Evolutionary conservation across 139 green algal genomes (phyloP).

Genomic region (Desmodesmus armatus): DNA sequence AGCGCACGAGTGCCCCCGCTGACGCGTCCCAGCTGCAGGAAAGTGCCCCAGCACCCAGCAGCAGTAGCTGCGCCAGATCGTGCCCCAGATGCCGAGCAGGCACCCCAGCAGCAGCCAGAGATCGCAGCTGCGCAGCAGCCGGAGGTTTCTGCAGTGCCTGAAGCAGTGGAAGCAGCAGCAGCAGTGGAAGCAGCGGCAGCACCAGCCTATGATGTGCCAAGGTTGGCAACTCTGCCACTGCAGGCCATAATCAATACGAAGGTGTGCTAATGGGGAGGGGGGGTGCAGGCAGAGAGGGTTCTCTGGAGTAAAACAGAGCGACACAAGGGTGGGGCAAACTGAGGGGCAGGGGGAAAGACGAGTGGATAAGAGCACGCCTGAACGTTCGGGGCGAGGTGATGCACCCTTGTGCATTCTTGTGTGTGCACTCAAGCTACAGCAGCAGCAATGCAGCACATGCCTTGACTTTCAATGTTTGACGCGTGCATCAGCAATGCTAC

Average conservation of each 20-base stretch:
- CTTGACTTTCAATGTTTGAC: not conserved
- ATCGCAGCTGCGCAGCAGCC: too few relatives aligned
- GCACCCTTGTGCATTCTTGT: not conserved
- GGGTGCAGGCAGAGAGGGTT: not conserved
- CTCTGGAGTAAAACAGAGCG: not conserved
- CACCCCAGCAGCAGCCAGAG: not conserved
- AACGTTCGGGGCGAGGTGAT: too few relatives aligned
- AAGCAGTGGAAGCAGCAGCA: slow-evolving; percentile 1
- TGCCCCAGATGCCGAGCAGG: not conserved
- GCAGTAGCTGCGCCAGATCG: not conserved
- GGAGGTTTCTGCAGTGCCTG: too few relatives aligned
- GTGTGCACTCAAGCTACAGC: not conserved
- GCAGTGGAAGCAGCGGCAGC: not conserved
- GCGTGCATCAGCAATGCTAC: too few relatives aligned
- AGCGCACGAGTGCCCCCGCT: too few relatives aligned
- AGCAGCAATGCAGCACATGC: not conserved
- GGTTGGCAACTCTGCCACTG: slow-evolving; percentile 31
- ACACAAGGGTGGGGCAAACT: too few relatives aligned
- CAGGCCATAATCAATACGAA: slow-evolving; percentile 50
- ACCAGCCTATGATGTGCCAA: not conserved
- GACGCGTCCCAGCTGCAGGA: too few relatives aligned
- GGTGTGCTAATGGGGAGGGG: not conserved
- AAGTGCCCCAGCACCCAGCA: not conserved
- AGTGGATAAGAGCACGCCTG: too few relatives aligned
- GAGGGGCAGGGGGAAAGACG: too few relatives aligned